Evolutionary conservation across 164 flowering plant species (phyloP).

Genomic region (Dillenia turbinata): DNA sequence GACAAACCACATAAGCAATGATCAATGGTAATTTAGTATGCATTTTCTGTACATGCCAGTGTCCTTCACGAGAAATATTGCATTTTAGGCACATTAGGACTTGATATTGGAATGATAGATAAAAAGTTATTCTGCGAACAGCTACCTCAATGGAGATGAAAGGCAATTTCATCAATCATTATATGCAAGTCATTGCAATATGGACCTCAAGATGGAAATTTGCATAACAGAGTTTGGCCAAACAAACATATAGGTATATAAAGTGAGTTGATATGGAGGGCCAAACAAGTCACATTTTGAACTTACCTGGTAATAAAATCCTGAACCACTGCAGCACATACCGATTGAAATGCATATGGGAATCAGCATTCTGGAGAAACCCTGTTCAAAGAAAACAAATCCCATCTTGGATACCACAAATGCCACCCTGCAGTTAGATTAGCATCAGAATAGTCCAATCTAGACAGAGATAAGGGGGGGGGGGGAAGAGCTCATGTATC

Average conservation of each 20-base stretch:
- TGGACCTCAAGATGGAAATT: no score
- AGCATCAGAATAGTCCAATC: neutral
- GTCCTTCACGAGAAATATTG: no score
- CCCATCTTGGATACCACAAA: constrained; percentile 97
- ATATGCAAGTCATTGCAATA: no score
- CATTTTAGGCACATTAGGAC: no score
- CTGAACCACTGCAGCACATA: constrained; percentile 79
- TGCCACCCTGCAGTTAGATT: constrained; percentile 69
- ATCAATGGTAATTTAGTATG: no score
- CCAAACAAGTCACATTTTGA: no score
- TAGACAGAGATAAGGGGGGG: neutral
- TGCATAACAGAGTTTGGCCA: neutral
- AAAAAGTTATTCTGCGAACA: no score
- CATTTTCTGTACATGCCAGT: no score
- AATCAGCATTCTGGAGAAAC: constrained; percentile 63
- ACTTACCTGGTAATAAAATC: constrained; percentile 81
- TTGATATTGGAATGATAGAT: no score
- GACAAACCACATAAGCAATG: no score
- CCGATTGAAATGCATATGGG: constrained; percentile 77
- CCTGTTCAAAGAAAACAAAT: constrained; percentile 86
- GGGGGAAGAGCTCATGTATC: neutral
- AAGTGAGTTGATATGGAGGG: neutral
- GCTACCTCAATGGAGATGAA: no score
- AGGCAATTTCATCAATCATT: no score
- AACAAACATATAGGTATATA: neutral